Evolutionary conservation across 495 filamentous ascomycete species (phyloP), one percentile per base, ranked within the genome.

Genomic region (Neurospora tetrasperma): DNA sequence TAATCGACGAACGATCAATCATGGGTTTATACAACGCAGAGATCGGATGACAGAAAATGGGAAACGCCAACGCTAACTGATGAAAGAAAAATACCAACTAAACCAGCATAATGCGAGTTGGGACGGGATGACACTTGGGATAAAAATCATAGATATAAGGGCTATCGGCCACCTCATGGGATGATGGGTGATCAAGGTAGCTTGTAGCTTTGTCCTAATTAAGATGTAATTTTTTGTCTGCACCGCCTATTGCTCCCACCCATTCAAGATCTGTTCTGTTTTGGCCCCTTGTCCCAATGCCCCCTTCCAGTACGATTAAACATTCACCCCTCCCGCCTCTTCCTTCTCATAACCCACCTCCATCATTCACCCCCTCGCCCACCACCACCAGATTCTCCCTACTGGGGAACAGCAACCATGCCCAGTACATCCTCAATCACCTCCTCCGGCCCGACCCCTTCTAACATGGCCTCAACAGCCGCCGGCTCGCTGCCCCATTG

Each of bases 401-500:
- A 97, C 68, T 92, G 75, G 16, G 94, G 94, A 62, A 87, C 88
- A 69, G 90, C 91, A 2, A 97, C 88, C 71, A 83, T 83, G 18
- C 83, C 85, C 42, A 97, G 77, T 3, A 97, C 93, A 72, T 96
- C 93, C 70, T 97, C 93, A 48, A 98, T 85, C 3, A 98, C 90
- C 73, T 90, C 88, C 76, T 95, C 93, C 0, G 90, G 85, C 3
- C 87, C 90, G 9, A 96, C 82, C 23, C 89, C 90, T 20, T 88
- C 88, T 31, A 98, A 76, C 72, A 93, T 73, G 41, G 84, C 83
- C 66, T 86, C 84, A 2, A 97, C 88, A 11, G 92, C 91, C 35
- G 81, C 83, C 4, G 90, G 44, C 71, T 96, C 89, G 79, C 94
- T 97, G 5, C 96, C 96, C 87, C 96, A 99, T 79, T 97, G 93